phyloP scores from a whole-genome alignment of 2,329 filamentous ascomycete genomes.

The Alternaria dauci region DNA sequence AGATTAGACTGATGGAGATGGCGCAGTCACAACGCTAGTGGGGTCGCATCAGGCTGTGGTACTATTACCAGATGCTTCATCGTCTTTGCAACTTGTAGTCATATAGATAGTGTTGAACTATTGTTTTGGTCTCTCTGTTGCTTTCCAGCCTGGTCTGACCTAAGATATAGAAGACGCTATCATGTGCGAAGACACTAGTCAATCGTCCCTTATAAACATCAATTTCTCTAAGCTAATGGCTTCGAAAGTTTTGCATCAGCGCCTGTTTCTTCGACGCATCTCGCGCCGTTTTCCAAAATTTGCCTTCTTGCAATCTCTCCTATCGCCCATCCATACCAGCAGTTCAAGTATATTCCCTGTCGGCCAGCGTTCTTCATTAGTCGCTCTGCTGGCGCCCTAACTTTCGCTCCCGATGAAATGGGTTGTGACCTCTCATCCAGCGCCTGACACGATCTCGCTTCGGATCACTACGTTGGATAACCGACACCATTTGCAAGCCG shows the following conservation, averaged over 20 bases:
- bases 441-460: constrained; percentile 12
- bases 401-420: neutral
- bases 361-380: neutral
- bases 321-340: neutral
- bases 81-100: too few species aligned
- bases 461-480: neutral
- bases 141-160: neutral
- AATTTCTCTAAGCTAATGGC: neutral
- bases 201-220: too few species aligned
- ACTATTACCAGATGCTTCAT: too few species aligned
- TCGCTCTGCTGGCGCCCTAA: neutral
- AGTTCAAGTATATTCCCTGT: neutral
- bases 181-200: neutral
- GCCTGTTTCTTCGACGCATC: neutral
- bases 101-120: too few species aligned
- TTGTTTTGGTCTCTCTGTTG: neutral
- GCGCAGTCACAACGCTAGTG: too few species aligned
- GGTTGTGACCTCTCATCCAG: constrained; percentile 5
- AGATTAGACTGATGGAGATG: too few species aligned
- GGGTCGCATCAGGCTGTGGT: too few species aligned
- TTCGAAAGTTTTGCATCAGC: neutral
- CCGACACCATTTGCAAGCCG: constrained; percentile 12
- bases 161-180: too few species aligned
- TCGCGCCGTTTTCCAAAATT: neutral
- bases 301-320: neutral